Base-by-base conservation (phyloP, 2,329 filamentous ascomycete species). In the Colletotrichum sp. region DNA sequence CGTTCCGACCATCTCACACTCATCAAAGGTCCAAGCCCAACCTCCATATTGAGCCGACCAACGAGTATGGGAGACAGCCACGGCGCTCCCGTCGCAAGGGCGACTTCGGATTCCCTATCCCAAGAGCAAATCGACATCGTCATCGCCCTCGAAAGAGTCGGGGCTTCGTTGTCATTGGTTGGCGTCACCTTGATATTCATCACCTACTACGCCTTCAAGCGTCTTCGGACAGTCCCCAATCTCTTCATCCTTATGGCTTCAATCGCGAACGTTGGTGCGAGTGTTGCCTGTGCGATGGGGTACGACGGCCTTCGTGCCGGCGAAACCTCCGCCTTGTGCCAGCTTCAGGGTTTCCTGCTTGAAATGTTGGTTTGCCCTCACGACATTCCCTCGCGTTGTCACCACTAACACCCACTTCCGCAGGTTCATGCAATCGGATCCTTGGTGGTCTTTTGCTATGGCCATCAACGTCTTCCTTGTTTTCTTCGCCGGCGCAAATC, bases 371-470 rank as follows among this genome's bases (percentile, higher is more conserved):
- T 85, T 68, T 15, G n/a, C 28, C 18, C 21, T 12, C 4, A 16
- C n/a, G 8, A 15, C 12, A 2, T 55, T 24, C 39, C 16, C 24
- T n/a, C 8, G 15, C 12, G 8, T 13, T 4, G n/a, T 18, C 24
- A 10, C 62, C 13, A 16, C 72, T 78, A 24, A 78, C 63, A 8
- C 8, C 15, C 13, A n/a, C 26, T 30, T 34, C n/a, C 13, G 12
- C 77, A 95, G 93, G 91, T 95, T 95, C 83, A 94, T 95, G 91
- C 93, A 94, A 78, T 93, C 93, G 7, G 93, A 95, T 83, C 92
- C 93, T 0, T 90, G 94, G 85, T 96, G 93, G 94, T 94, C 94
- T 0, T 90, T 96, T 70, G 93, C 93, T 78, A 96, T 97, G 95
- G 94, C 95, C 5, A 88, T 93, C 81, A 97, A 96, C 80, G 95